These are phyloP conservation scores for Diaporthe destruens DNA, from an alignment of 2,329 filamentous ascomycete species.

Conservation along the genomic window DNA sequence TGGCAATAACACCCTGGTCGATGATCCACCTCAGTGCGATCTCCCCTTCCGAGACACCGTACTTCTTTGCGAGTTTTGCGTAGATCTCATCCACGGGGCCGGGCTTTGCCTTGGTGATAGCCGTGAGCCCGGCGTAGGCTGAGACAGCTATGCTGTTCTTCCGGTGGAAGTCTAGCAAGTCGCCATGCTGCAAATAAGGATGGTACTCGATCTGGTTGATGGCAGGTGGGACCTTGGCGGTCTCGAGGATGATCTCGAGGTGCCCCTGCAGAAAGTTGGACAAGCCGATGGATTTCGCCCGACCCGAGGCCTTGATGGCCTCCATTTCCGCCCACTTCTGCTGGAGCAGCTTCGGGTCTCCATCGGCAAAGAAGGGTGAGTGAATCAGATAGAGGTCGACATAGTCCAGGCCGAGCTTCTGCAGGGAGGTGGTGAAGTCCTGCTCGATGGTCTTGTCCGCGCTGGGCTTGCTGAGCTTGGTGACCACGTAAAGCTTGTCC, in stretches of 20 bases:
- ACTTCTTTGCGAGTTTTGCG: conserved; percentile 61
- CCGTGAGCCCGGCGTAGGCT: conserved; percentile 48
- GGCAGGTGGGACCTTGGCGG: conserved; percentile 72
- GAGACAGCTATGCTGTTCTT: conserved; percentile 54
- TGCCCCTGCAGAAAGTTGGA: conserved; percentile 77
- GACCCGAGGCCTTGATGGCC: conserved; percentile 75
- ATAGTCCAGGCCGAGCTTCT: conserved; percentile 76
- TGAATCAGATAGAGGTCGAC: conserved; percentile 79
- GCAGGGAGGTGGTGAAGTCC: conserved; percentile 70
- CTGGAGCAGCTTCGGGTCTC: conserved; percentile 65
- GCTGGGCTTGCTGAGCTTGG: conserved; percentile 62
- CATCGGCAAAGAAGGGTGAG: conserved; percentile 64
- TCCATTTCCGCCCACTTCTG: conserved; percentile 71
- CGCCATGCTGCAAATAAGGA: conserved; percentile 77
- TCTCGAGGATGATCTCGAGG: conserved; percentile 67
- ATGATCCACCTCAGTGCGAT: conserved; percentile 68
- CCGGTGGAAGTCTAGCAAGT: conserved; percentile 55
- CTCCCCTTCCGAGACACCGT: conserved; percentile 65
- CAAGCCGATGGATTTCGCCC: conserved; percentile 79
- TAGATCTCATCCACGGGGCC: conserved; percentile 68
- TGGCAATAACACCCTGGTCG: conserved; percentile 68
- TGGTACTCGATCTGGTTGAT: conserved; percentile 88
- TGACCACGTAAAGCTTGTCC: conserved; percentile 76
- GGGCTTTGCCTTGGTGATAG: conserved; percentile 59
- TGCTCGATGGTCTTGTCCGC: conserved; percentile 55